Conservation (phyloP, 495 filamentous ascomycete genomes). For the Talaromyces thailandensis region DNA sequence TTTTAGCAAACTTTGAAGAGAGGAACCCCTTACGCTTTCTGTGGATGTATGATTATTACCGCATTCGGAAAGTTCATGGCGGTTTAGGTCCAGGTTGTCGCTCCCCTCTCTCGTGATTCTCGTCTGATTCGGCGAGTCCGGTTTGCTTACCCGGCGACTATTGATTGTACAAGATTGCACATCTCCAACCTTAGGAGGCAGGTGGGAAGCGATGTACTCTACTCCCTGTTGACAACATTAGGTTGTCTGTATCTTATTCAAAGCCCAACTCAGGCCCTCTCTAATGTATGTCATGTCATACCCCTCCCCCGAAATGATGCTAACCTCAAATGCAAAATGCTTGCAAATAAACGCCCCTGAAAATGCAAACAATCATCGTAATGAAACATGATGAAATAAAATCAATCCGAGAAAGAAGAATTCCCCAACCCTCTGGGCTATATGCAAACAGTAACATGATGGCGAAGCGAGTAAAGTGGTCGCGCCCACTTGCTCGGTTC, state of each 20-base stretch:
- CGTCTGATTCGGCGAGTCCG: not conserved
- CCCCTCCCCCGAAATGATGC: not conserved
- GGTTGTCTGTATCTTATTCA: not conserved
- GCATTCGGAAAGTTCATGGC: not conserved
- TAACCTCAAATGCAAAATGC: not conserved
- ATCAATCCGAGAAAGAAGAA: not conserved
- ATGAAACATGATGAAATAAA: not conserved
- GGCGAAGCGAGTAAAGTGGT: not conserved
- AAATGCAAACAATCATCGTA: not conserved
- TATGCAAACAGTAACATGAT: not conserved
- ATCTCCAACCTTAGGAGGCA: not conserved
- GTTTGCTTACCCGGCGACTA: not conserved
- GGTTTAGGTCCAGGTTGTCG: not conserved
- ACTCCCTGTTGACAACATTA: not conserved
- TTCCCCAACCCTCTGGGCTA: not conserved
- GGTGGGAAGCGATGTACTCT: too few species aligned
- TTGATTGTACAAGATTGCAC: not conserved
- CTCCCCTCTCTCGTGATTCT: not conserved
- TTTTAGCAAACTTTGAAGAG: not conserved
- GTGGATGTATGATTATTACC: not conserved
- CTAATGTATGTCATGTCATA: not conserved
- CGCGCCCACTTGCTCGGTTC: not conserved
- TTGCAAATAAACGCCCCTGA: not conserved
- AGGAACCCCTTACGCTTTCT: not conserved
- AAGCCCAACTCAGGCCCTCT: not conserved